Conservation (phyloP, 2,329 filamentous ascomycete species). For the Trichoderma simmonsii region DNA sequence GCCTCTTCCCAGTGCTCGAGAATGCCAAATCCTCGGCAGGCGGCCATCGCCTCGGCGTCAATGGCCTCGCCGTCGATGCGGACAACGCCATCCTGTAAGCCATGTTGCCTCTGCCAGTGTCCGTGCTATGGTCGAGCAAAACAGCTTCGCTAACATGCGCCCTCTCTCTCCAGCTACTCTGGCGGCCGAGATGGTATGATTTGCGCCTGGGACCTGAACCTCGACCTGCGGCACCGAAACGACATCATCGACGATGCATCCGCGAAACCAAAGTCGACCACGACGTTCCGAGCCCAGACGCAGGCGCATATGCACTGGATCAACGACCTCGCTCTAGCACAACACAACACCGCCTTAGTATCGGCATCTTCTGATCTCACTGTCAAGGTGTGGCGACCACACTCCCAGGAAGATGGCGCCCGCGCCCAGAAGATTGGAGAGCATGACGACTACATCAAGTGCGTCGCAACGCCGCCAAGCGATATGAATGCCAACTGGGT, state of each 20-base stretch:
- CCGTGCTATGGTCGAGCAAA: background rate
- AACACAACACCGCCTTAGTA: conserved; percentile 74
- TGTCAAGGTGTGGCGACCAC: conserved; percentile 87
- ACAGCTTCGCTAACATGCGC: background rate
- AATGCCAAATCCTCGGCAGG: conserved; percentile 59
- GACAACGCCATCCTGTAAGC: conserved; percentile 81
- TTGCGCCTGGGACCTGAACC: conserved; percentile 89
- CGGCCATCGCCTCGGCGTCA: conserved; percentile 90
- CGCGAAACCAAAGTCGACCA: conserved; percentile 41
- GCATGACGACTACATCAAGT: conserved; percentile 96
- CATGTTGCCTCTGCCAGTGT: conserved; percentile 3
- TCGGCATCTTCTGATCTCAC: conserved; percentile 92
- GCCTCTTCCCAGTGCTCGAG: conserved; percentile 49
- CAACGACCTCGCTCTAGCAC: conserved; percentile 82
- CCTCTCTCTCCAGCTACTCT: conserved; percentile 66
- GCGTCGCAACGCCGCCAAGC: conserved; percentile 69
- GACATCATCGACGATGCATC: conserved; percentile 31
- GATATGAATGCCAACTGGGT: conserved; percentile 74
- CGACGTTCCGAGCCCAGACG: conserved; percentile 58
- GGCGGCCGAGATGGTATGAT: conserved; percentile 93
- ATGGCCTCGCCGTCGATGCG: conserved; percentile 84
- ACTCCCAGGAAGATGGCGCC: conserved; percentile 54
- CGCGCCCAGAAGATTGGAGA: conserved; percentile 72
- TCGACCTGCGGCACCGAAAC: conserved; percentile 52
- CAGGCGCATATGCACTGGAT: conserved; percentile 93